These are phyloP conservation scores for Penicillium olsonii DNA, from an alignment of 2,329 filamentous ascomycete species.

Conservation along the genomic window DNA sequence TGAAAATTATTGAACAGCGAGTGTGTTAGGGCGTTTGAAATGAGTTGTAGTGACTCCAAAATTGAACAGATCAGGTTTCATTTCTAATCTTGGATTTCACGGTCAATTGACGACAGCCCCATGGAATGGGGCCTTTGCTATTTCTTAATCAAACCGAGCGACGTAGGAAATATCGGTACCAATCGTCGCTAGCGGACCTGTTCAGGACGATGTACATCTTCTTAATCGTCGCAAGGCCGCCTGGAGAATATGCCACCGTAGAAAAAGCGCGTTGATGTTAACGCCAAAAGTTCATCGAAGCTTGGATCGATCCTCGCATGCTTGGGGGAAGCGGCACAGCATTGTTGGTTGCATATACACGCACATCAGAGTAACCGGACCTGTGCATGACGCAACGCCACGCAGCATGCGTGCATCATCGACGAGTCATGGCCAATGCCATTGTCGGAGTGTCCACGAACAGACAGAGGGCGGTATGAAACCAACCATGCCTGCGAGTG, in stretches of 20 bases:
- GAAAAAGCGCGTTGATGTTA: too few relatives aligned
- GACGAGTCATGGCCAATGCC: neutral
- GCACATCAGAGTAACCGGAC: neutral
- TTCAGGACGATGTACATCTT: too few relatives aligned
- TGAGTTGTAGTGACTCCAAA: constrained; percentile 13
- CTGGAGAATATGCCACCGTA: too few relatives aligned
- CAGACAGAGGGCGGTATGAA: neutral
- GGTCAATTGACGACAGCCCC: neutral
- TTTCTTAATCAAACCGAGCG: too few relatives aligned
- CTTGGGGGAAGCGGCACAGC: neutral
- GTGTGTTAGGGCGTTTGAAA: constrained; percentile 30
- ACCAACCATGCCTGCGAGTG: neutral
- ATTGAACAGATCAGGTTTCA: constrained; percentile 7
- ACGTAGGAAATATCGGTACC: too few relatives aligned
- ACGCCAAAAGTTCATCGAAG: too few relatives aligned
- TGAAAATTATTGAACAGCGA: constrained; percentile 20
- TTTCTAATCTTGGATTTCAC: constrained; percentile 4
- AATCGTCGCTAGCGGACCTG: too few relatives aligned
- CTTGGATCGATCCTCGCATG: too few relatives aligned
- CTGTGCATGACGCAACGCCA: neutral
- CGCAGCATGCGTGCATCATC: neutral
- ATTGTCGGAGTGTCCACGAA: too few relatives aligned
- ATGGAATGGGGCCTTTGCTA: too few relatives aligned
- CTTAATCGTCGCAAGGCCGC: too few relatives aligned
- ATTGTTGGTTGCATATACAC: neutral